Conservation (phyloP, 2,329 filamentous ascomycete species). For the Fusarium haematococcum region DNA sequence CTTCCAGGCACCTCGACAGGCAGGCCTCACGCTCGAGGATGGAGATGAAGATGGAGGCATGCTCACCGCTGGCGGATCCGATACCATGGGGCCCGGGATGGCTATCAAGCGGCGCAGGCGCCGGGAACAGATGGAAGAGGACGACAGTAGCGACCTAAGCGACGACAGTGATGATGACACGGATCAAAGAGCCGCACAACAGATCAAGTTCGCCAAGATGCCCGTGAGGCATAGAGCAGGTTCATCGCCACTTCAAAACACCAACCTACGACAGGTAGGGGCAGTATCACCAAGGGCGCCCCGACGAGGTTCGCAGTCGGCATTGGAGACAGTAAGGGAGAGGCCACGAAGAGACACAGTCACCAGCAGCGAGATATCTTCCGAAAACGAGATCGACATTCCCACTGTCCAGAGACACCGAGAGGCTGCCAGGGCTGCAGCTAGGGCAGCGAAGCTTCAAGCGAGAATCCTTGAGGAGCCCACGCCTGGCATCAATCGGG, state of each 20-base stretch:
- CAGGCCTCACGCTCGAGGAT: slow-evolving; percentile 74
- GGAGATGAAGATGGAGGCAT: slow-evolving; percentile 80
- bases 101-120: slow-evolving; percentile 74
- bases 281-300: slow-evolving; percentile 61
- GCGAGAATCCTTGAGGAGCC: slow-evolving; percentile 55
- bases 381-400: slow-evolving; percentile 81
- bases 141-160: slow-evolving; percentile 86
- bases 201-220: slow-evolving; percentile 98
- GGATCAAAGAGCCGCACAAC: slow-evolving; percentile 81
- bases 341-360: slow-evolving; percentile 79
- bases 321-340: slow-evolving; percentile 77
- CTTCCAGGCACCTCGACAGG: slow-evolving; percentile 77
- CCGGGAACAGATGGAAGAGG: slow-evolving; percentile 83
- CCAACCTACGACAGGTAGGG: slow-evolving; percentile 67
- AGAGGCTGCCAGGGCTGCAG: slow-evolving; percentile 69
- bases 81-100: slow-evolving; percentile 76
- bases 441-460: slow-evolving; percentile 53
- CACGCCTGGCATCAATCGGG: slow-evolving; percentile 55
- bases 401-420: slow-evolving; percentile 73
- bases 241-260: slow-evolving; percentile 84
- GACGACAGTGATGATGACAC: slow-evolving; percentile 86
- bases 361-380: slow-evolving; percentile 86
- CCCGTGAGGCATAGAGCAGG: slow-evolving; percentile 86
- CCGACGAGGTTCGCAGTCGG: slow-evolving; percentile 77
- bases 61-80: slow-evolving; percentile 74